Base-by-base conservation (phyloP, 2,329 filamentous ascomycete genomes). In the Colletotrichum lindemuthianum region DNA sequence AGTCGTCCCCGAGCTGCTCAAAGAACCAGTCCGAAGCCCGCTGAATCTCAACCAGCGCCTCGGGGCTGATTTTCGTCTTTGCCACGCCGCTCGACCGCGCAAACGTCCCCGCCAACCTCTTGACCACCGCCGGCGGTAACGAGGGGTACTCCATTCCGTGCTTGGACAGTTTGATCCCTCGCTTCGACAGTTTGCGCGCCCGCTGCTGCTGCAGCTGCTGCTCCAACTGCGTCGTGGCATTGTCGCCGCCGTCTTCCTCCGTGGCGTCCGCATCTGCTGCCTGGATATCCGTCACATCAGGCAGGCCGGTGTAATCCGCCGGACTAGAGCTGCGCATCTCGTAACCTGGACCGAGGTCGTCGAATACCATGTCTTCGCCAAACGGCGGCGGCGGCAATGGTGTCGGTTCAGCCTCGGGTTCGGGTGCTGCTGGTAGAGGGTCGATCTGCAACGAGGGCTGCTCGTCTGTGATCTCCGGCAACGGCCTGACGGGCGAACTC, bases 1-100 rank as follows among this genome's bases (percentile, higher is more conserved):
- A 78, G 73, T 97, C 93, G 65, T 93, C 91, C 51, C 91, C 88
- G 2, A 92, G 81, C 76, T 97, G 93, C 77, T 96, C 92, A 74
- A 97, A 97, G 76, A 93, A 97, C 90, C 92, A 96, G 67, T 96
- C 92, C 3, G 92, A 92, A 1, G 93, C 92, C 73, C 93, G 90
- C 71, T 90, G 88, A 58, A 97, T 87, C 5, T 90, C 90, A 36
- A 86, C 84, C 41, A 97, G 79, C 2, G 91, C 89, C 55, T 96
- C 92, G 49, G 90, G 88, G 61, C 84, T 88, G 50, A 97, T 86
- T 69, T 90, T 92, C 6, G 86, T 81, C 70, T 90, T 92, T 69
- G 84, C 84, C 9, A 84, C 81, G 16, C 89, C 88, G 48, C 88
- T 86, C 4, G 86, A 87, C 70, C 88, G 88, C 16, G 90, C 85